These are phyloP conservation scores for Rhinocladiella similis DNA, from an alignment of 2,329 filamentous ascomycete species.

Conservation along the genomic window DNA sequence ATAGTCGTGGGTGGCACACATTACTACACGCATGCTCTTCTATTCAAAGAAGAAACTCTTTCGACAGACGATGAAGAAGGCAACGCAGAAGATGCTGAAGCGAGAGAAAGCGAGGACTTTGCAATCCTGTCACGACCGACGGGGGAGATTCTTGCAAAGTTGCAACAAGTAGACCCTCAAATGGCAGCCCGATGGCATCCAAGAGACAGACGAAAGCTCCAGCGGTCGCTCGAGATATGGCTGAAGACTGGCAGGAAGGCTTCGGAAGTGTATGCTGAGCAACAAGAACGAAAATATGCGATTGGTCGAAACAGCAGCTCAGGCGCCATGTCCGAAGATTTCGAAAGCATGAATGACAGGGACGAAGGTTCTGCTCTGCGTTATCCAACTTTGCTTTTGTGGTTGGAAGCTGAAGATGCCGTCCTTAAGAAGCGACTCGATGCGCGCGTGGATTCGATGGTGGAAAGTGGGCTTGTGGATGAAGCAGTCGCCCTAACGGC, in stretches of 20 bases:
- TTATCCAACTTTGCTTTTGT: constrained; percentile 71
- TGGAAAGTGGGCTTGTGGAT: constrained; percentile 62
- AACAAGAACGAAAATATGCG: constrained; percentile 41
- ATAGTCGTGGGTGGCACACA: constrained; percentile 93
- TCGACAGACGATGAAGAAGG: constrained; percentile 32
- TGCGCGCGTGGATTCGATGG: constrained; percentile 79
- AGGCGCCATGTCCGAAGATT: no score
- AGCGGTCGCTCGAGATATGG: constrained; percentile 85
- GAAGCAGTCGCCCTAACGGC: constrained; percentile 53
- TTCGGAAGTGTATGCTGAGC: constrained; percentile 83
- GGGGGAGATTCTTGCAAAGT: constrained; percentile 68
- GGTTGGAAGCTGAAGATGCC: constrained; percentile 76
- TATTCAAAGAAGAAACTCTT: constrained; percentile 74
- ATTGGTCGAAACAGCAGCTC: no score
- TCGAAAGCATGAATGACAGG: constrained; percentile 6
- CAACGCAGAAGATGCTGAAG: constrained; percentile 29
- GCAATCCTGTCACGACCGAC: constrained; percentile 73
- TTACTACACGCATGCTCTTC: constrained; percentile 87
- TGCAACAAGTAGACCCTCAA: constrained; percentile 78
- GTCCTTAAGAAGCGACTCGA: constrained; percentile 71
- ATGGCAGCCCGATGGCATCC: constrained; percentile 96
- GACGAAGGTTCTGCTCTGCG: constrained; percentile 39
- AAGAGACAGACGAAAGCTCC: constrained; percentile 86
- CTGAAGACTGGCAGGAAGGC: constrained; percentile 77
- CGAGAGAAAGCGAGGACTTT: constrained; percentile 29